Base-by-base conservation (phyloP, 768 basidiomycete species). In the Tephrocybe sp. region DNA sequence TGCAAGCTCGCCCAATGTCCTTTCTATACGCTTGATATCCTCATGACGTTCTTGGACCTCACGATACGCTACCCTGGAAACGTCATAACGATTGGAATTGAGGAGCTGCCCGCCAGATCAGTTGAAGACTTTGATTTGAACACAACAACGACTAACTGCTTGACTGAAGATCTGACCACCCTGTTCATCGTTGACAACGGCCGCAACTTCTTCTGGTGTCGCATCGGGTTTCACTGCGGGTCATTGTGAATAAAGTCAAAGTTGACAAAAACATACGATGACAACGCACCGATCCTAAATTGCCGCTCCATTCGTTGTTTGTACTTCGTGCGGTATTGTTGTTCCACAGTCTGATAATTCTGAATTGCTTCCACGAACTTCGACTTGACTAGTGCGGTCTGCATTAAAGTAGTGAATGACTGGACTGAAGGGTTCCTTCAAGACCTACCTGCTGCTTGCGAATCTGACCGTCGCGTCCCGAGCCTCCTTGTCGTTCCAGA, bases 21-120 rank as follows among this genome's bases (percentile, higher is more conserved):
- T 80, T 68, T 98, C 96, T 60, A 99, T 98, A 61, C 88, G 87
- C 69, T 92, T 86, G 68, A 99, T 91, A 59, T 99, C 95, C 66
- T 89, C 89, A 63, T 98, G 94, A 52, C 96, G 87, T 60, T 88
- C 90, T 72, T 98, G 96, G n/a, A 98, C 96, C 64, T 99, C 96
- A 44, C 86, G 83, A 69, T 95, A 97, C 3, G 95, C 94, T 9
- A 87, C 87, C 46, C 87, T 79, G 38, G 95, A 92, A 62, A 89
- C 87, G 44, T 88, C 93, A 59, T 88, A 90, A n/a, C 91, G 88
- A 68, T 87, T 91, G 38, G 92, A 91, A 71, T 82, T 90, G 75
- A 95, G 78, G 55, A 97, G 77, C 90, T 95, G 56, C 4, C 9
- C 48, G 45, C 21, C 31, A 19, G 27, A 42, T 61, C n/a, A 53